Percentiles rank a stretch among this genome's conserved stretches.
These are phyloP conservation scores for Aspergillus sp. DNA, from an alignment of 2,329 filamentous ascomycete species.

Conservation along the genomic window DNA sequence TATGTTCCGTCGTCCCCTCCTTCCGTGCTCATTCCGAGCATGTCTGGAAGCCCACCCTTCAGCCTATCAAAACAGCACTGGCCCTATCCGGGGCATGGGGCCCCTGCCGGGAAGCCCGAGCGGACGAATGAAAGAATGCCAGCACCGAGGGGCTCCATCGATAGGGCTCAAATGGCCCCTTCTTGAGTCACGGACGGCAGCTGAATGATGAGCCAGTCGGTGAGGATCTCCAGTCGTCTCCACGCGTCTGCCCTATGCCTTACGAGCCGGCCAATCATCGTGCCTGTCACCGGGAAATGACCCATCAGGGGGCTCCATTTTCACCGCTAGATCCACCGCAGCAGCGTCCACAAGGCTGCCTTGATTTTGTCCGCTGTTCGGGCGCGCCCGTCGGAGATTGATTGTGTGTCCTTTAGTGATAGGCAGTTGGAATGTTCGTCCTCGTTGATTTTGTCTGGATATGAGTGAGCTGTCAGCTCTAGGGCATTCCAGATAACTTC, in stretches of 20 bases:
- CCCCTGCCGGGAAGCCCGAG: slow-evolving; percentile 7
- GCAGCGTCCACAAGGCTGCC: slow-evolving; percentile 8
- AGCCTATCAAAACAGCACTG: not conserved
- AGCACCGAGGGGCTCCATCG: slow-evolving; percentile 23
- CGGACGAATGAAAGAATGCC: slow-evolving; percentile 22
- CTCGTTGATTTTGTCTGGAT: not conserved
- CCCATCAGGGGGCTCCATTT: slow-evolving; percentile 15
- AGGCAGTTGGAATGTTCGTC: not conserved
- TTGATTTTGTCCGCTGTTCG: not conserved
- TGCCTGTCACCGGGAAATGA: not conserved
- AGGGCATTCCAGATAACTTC: not conserved
- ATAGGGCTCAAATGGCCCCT: slow-evolving; percentile 16
- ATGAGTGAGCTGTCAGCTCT: not conserved
- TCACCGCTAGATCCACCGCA: slow-evolving; percentile 23
- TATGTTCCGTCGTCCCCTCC: not conserved
- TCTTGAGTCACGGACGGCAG: slow-evolving; percentile 6
- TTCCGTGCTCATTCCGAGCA: not conserved
- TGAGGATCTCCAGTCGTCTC: slow-evolving; percentile 9
- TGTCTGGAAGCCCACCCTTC: not conserved
- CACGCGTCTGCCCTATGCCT: slow-evolving; percentile 18
- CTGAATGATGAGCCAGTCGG: slow-evolving; percentile 12
- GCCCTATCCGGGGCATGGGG: slow-evolving; percentile 3
- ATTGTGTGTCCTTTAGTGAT: not conserved
- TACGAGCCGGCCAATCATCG: not conserved
- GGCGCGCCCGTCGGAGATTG: not conserved